Percentiles rank a stretch among this genome's conserved stretches.
Conservation (phyloP, 163 green algal species). For the Coccomyxa subellipsoidea region DNA sequence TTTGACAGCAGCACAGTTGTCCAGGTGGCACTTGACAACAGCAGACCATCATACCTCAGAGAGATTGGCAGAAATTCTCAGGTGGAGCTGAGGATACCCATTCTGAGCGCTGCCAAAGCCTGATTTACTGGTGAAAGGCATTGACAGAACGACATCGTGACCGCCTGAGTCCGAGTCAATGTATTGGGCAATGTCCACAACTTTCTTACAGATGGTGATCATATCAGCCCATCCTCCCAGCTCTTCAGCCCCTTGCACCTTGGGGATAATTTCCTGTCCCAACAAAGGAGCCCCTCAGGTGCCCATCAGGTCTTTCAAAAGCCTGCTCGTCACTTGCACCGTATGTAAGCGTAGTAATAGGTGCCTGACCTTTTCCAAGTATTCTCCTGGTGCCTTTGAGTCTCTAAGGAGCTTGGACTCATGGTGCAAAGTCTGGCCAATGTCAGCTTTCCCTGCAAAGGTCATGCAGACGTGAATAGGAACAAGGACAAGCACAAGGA, state of each 20-base stretch:
- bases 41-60: not conserved
- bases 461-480: not conserved
- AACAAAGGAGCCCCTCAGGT: too few relatives aligned
- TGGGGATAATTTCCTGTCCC: not conserved
- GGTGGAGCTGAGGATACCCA: not conserved
- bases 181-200: not conserved
- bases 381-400: not conserved
- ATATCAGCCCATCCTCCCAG: constrained; percentile 1
- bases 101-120: not conserved
- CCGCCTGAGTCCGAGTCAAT: not conserved
- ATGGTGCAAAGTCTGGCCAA: not conserved
- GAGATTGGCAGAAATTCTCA: not conserved
- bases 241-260: not conserved
- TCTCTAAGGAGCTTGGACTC: not conserved
- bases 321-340: too few relatives aligned
- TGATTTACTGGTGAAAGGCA: not conserved
- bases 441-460: not conserved
- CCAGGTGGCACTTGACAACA: not conserved
- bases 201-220: constrained; percentile 10
- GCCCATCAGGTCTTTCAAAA: too few relatives aligned
- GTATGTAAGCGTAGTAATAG: too few relatives aligned
- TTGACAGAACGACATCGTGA: not conserved
- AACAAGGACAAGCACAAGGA: not conserved
- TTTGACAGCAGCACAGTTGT: too few relatives aligned
- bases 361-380: not conserved